Conservation (phyloP, 2,329 filamentous ascomycete genomes). For the Magnaporthiopsis poae region DNA sequence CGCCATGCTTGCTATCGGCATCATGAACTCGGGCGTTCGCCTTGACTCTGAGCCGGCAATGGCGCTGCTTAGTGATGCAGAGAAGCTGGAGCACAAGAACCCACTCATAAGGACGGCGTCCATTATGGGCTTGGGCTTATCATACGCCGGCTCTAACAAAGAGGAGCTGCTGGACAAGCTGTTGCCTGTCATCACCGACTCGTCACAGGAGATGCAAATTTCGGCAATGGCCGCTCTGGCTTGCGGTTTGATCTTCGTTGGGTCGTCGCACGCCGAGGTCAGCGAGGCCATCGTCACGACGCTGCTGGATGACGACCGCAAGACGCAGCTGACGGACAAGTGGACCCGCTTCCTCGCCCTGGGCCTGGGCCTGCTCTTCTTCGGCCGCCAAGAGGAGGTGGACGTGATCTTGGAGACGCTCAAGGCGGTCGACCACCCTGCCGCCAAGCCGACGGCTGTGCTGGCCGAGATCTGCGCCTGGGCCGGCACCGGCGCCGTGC, state of each 20-base stretch:
- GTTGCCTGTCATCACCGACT: conserved; percentile 77
- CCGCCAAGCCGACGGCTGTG: conserved; percentile 90
- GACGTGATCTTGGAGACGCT: conserved; percentile 93
- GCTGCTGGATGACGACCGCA: conserved; percentile 84
- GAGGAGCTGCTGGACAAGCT: conserved; percentile 77
- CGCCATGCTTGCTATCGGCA: conserved; percentile 83
- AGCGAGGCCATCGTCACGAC: conserved; percentile 87
- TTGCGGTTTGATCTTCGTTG: conserved; percentile 82
- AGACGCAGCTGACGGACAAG: conserved; percentile 87
- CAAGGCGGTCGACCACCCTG: conserved; percentile 92
- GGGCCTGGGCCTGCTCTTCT: conserved; percentile 85
- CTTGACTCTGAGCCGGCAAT: conserved; percentile 83
- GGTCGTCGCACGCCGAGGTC: conserved; percentile 81
- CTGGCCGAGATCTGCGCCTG: conserved; percentile 94
- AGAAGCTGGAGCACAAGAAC: conserved; percentile 70
- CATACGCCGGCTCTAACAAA: conserved; percentile 90
- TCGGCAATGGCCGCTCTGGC: conserved; percentile 92
- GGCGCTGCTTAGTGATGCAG: conserved; percentile 70
- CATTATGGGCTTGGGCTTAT: conserved; percentile 91
- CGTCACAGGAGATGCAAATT: conserved; percentile 80
- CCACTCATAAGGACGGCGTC: conserved; percentile 69
- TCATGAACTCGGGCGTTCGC: conserved; percentile 86
- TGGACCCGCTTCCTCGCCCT: conserved; percentile 96
- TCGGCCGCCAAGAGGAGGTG: conserved; percentile 95
- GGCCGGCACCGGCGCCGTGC: conserved; percentile 90